Base-by-base conservation (phyloP, 306 rosid species). In the Fragaria vesca region DNA sequence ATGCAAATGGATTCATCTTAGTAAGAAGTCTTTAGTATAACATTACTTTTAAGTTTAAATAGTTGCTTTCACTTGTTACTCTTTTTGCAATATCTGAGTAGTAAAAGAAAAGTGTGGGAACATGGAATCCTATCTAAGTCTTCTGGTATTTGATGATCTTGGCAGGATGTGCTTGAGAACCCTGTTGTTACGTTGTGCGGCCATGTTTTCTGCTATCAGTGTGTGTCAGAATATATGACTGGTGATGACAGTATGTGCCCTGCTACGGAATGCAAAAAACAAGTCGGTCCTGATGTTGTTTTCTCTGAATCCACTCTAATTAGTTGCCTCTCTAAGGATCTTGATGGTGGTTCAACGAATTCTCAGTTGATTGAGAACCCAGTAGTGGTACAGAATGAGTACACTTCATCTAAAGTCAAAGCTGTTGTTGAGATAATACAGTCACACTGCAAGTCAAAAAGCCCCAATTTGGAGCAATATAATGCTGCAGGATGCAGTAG, bases 141-240 rank as follows among this genome's bases (percentile, higher is more conserved):
- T 58, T 70, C 74, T 66, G 1, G 26, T 47, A 45, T 60, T 42
- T 76, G 60, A 80, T 84, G 24, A 73, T 87, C 86, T 86, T 81
- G 11, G 81, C 92, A 95, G 99, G 99, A 95, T 78, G 81, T 96
- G 55, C 97, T 97, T 21, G 97, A 93, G 69, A 86, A 87, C 74
- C 90, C 98, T 70, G 96, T 93, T 84, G 86, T 93, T 76, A 91
- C 98, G 0, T 85, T 89, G 93, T 95, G 99, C 78, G 88, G 97
- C 75, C 99, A 95, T 86, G 96, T 93, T 79, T 93, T 91, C 89
- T 95, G 99, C 87, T 88, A 87, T 82, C 94, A 93, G 76, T 95
- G 99, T 75, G 90, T 95, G 50, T 90, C 96, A 32, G 99, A 95
- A 55, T 79, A 75, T 86, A 69, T 93, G 94, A 88, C 93, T 0